Evolutionary conservation across 2,329 filamentous ascomycete species (phyloP).

Genomic region (Tolypocladium cylindrosporum): DNA sequence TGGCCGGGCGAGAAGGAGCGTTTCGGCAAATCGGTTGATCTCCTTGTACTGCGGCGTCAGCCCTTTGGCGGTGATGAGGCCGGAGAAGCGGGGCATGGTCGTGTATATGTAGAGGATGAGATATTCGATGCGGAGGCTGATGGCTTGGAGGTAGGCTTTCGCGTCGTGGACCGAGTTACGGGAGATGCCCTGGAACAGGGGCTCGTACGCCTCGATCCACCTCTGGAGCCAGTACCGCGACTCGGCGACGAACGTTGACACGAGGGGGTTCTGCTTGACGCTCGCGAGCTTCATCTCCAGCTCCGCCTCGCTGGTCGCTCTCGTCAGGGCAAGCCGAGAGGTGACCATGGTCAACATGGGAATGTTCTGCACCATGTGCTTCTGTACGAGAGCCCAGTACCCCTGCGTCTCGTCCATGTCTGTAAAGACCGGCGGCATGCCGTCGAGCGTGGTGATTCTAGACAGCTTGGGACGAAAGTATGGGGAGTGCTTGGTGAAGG

Average conservation of each 20-base stretch:
- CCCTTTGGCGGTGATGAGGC: conserved; percentile 21
- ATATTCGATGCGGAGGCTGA: conserved; percentile 32
- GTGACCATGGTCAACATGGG: conserved; percentile 23
- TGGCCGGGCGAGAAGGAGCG: conserved; percentile 22
- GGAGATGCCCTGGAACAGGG: conserved; percentile 19
- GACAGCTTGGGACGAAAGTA: conserved; percentile 23
- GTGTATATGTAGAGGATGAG: conserved; percentile 30
- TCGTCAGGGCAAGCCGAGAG: conserved; percentile 18
- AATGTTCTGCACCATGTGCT: conserved; percentile 24
- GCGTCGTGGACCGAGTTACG: conserved; percentile 12
- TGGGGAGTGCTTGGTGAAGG: conserved; percentile 26
- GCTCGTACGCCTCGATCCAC: conserved; percentile 28
- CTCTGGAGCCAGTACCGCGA: conserved; percentile 26
- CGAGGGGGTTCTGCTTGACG: conserved; percentile 17
- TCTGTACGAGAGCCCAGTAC: conserved; percentile 28
- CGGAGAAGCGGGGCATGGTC: conserved; percentile 25
- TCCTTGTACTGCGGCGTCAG: conserved; percentile 33
- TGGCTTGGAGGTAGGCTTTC: conserved; percentile 22
- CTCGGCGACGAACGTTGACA: conserved; percentile 23
- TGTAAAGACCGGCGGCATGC: conserved; percentile 21
- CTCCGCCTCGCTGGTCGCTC: conserved; percentile 14
- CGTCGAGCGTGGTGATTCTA: conserved; percentile 18
- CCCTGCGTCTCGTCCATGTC: conserved; percentile 23
- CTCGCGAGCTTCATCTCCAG: conserved; percentile 19
- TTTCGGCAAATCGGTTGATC: conserved; percentile 26